These are phyloP conservation scores for Mortierella sp. DNA, from an alignment of 371 early-diverging fungal species.

Conservation along the genomic window DNA sequence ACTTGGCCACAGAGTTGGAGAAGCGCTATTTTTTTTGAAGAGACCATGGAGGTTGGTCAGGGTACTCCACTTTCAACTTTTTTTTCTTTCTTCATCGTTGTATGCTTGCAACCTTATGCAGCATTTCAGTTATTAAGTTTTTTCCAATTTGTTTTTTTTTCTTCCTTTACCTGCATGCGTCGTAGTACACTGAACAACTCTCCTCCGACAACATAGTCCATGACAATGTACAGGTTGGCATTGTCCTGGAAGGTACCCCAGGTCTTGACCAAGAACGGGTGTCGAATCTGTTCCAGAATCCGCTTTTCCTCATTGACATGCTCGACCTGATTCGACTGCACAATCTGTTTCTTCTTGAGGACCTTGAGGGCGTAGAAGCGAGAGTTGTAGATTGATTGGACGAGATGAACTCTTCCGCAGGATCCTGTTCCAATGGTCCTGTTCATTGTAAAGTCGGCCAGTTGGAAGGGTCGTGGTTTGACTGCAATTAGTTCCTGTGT, in stretches of 20 bases:
- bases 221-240: constrained; percentile 82
- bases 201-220: constrained; percentile 95
- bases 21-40: constrained; percentile 72
- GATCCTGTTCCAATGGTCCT: constrained; percentile 94
- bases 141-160: neutral
- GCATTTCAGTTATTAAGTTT: too few relatives aligned
- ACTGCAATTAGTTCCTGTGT: constrained; percentile 62
- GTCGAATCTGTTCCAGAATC: constrained; percentile 77
- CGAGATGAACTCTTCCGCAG: constrained; percentile 96
- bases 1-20: constrained; percentile 91
- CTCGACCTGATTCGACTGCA: constrained; percentile 87
- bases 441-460: constrained; percentile 64
- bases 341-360: constrained; percentile 83
- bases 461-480: constrained; percentile 66
- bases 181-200: constrained; percentile 85
- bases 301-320: constrained; percentile 91
- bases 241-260: constrained; percentile 86
- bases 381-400: constrained; percentile 71
- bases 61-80: neutral
- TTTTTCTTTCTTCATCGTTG: neutral
- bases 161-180: constrained; percentile 51
- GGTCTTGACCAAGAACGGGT: constrained; percentile 89
- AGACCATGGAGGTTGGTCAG: neutral
- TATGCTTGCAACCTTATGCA: neutral
- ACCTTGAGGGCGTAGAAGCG: constrained; percentile 93